phyloP scores from a whole-genome alignment of 2,329 filamentous ascomycete genomes.

The Blastomyces percursus region DNA sequence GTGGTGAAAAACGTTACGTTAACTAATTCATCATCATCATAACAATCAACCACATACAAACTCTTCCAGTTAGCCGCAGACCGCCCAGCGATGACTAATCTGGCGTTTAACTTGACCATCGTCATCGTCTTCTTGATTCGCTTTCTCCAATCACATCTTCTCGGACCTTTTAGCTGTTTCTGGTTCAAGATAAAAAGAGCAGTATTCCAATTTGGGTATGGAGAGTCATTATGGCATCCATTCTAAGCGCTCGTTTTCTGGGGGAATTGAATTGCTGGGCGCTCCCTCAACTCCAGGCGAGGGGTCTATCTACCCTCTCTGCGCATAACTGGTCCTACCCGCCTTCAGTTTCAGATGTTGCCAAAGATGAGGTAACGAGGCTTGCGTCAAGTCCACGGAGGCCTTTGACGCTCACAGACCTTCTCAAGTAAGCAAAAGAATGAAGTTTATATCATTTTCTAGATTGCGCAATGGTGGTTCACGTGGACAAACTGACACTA shows the following conservation, averaged over 20 bases:
- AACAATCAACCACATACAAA: too few relatives aligned
- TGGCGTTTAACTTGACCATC: not conserved
- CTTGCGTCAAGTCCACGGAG: constrained; percentile 70
- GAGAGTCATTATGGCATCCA: constrained; percentile 15
- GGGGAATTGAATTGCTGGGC: constrained; percentile 4
- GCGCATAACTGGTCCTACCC: constrained; percentile 31
- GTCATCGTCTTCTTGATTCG: not conserved
- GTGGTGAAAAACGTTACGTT: too few relatives aligned
- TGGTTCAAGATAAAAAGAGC: not conserved
- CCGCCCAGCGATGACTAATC: not conserved
- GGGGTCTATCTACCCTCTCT: constrained; percentile 9
- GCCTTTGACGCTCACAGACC: constrained; percentile 70
- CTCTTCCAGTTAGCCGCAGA: not conserved
- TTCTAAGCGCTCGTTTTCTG: constrained; percentile 12
- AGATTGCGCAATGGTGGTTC: not conserved
- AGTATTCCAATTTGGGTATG: not conserved
- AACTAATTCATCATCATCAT: too few relatives aligned
- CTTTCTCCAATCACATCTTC: not conserved
- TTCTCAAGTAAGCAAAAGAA: constrained; percentile 58
- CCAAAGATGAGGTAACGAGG: constrained; percentile 65
- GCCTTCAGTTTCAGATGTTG: constrained; percentile 41
- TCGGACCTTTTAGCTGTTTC: not conserved
- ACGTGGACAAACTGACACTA: constrained; percentile 9
- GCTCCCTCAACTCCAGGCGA: not conserved
- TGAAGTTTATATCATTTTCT: not conserved